phyloP scores from a whole-genome alignment of 2,329 filamentous ascomycete species.

The Mycogone perniciosa region DNA sequence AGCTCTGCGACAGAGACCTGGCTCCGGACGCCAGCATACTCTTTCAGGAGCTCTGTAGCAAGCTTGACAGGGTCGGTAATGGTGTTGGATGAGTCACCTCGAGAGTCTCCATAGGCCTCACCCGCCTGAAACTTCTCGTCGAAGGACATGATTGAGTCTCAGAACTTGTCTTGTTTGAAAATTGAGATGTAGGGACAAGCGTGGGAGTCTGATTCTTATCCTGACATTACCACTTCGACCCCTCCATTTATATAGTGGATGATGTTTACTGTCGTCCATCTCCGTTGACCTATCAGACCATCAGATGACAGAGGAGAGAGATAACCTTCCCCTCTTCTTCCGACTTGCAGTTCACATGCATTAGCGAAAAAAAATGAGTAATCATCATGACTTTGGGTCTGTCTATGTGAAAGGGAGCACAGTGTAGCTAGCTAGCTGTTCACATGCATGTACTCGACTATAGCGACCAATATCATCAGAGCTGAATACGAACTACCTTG shows the following conservation, averaged over 20 bases:
- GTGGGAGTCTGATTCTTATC: neutral
- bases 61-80: conserved; percentile 29
- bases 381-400: too few relatives aligned
- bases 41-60: conserved; percentile 28
- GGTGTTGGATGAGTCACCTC: conserved; percentile 20
- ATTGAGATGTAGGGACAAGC: neutral
- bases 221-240: neutral
- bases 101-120: conserved; percentile 28
- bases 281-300: neutral
- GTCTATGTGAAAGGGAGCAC: neutral
- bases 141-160: conserved; percentile 23
- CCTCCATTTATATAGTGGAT: neutral
- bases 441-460: neutral
- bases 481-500: neutral
- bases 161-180: neutral
- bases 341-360: neutral
- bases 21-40: conserved; percentile 22
- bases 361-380: too few relatives aligned
- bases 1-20: conserved; percentile 25
- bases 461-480: neutral
- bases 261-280: neutral
- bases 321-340: neutral
- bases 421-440: neutral
- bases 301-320: neutral
- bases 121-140: conserved; percentile 33